Conservation (phyloP, 805 yeast species). For the Candida sphagnicola region DNA sequence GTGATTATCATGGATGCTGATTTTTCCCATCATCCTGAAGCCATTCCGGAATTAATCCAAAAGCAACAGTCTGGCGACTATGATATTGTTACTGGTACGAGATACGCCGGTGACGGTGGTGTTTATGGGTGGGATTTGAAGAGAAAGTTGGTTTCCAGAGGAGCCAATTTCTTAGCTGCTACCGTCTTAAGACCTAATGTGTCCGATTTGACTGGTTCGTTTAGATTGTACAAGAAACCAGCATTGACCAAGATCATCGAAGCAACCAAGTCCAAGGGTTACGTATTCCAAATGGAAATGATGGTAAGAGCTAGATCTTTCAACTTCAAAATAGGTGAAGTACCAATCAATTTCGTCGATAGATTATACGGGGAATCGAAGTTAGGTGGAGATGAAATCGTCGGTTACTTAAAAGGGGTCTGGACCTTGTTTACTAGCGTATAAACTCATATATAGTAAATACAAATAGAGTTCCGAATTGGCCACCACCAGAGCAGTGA, state of each 20-base stretch:
- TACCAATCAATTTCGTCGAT: constrained; percentile 75
- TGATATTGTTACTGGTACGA: constrained; percentile 57
- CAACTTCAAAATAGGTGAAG: constrained; percentile 73
- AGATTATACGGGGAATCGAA: constrained; percentile 75
- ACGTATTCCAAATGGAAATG: constrained; percentile 87
- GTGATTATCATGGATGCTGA: constrained; percentile 85
- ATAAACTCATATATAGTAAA: too few species aligned
- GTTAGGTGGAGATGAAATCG: constrained; percentile 77
- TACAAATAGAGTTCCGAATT: too few species aligned
- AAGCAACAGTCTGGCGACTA: constrained; percentile 51
- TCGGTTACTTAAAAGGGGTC: constrained; percentile 73
- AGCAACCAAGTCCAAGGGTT: constrained; percentile 70
- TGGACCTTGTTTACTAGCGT: constrained; percentile 65
- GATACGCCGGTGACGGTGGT: constrained; percentile 79
- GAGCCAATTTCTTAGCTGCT: constrained; percentile 76
- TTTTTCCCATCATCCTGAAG: constrained; percentile 77
- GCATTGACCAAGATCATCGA: constrained; percentile 63
- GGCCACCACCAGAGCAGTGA: too few species aligned
- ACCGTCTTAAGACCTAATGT: constrained; percentile 68
- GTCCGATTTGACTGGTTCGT: constrained; percentile 73
- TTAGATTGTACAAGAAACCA: constrained; percentile 68
- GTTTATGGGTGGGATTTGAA: constrained; percentile 83
- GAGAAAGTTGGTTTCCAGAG: constrained; percentile 72
- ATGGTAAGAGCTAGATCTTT: constrained; percentile 77
- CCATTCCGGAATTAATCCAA: constrained; percentile 70